phyloP scores from a whole-genome alignment of 768 basidiomycete species.

The Pisolithus albus region DNA sequence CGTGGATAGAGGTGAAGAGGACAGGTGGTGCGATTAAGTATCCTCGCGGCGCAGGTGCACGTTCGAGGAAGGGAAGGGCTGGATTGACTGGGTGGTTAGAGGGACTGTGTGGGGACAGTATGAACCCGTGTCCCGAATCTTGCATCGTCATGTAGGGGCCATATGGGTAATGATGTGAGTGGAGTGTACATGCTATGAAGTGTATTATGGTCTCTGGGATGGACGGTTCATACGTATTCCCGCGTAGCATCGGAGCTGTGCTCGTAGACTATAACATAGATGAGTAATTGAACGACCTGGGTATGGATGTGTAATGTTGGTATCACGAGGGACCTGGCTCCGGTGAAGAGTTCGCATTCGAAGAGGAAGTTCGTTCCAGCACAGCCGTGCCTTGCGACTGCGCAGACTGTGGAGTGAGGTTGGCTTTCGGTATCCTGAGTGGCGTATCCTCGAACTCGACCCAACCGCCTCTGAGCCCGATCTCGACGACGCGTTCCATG shows the following conservation, averaged over 20 bases:
- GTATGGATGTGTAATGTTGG: no score
- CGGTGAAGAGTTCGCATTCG: no score
- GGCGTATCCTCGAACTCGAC: conserved; percentile 59
- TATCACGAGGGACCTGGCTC: no score
- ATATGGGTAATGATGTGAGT: no score
- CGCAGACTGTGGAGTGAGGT: conserved; percentile 10
- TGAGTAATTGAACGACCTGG: no score
- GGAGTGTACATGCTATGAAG: no score
- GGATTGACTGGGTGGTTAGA: conserved; percentile 8
- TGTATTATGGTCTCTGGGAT: no score
- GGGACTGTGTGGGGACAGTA: conserved; percentile 5
- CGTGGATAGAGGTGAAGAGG: conserved; percentile 37
- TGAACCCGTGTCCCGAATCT: conserved; percentile 7
- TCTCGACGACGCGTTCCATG: conserved; percentile 60
- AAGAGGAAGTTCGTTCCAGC: no score
- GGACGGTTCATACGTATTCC: no score
- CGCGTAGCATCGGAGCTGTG: no score
- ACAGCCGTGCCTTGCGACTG: neutral
- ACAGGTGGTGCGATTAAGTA: conserved; percentile 35
- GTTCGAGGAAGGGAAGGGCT: neutral
- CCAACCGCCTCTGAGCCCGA: conserved; percentile 58
- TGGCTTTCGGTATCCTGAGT: conserved; percentile 39
- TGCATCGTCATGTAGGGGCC: conserved; percentile 19
- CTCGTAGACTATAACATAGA: no score
- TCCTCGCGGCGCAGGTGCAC: neutral